Evolutionary conservation across 106 monocot species (phyloP), one percentile per base, ranked within the genome.

Genomic region (Triglochin maritima): DNA sequence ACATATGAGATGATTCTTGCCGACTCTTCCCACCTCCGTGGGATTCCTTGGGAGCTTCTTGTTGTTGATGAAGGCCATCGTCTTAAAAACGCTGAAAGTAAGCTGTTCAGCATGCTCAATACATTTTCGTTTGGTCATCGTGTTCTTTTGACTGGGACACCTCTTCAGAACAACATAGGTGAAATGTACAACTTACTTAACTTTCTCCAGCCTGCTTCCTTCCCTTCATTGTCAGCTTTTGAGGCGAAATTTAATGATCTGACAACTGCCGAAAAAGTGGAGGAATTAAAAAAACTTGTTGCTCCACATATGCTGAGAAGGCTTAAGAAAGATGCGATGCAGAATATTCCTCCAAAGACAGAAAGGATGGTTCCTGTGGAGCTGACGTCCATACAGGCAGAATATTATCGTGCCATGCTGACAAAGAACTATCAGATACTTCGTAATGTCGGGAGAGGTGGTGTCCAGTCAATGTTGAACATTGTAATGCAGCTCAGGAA

Each of bases 401-500:
- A 96, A 72, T 96, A 96, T 67, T 96, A 96, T 49, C 79, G 87
- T 43, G 96, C 96, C 12, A 91, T 96, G 90, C 81, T 96, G 51
- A 96, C 91, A 60, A 96, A 96, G 65, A 96, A 96, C 62, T 96
- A 88, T 79, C 87, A 91, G 70, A 77, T 96, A 69, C 70, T 96
- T 44, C 81, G 91, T 3, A 96, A 96, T 62, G 74, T 83, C 47
- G 96, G 96, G 47, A 94, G 80, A 82, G 96, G 96, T 59, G 87
- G 79, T 53, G 76, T 74, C n/a, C 90, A 88, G 52, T 96, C 96
- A 6, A 79, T 96, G 85, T 64, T 96, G 67, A 96, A 96, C 70
- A 88, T 96, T 70, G 96, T 96, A 44, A 96, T 96, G 96, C 96
- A 96, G 54, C 82, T 96, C 10, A 69, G 96, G 42, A 96, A 96